A percentile compares a stretch with the other conserved stretches of the same genome.
phyloP scores from a whole-genome alignment of 495 filamentous ascomycete species.

The Podospora bellae-mahoneyi region DNA sequence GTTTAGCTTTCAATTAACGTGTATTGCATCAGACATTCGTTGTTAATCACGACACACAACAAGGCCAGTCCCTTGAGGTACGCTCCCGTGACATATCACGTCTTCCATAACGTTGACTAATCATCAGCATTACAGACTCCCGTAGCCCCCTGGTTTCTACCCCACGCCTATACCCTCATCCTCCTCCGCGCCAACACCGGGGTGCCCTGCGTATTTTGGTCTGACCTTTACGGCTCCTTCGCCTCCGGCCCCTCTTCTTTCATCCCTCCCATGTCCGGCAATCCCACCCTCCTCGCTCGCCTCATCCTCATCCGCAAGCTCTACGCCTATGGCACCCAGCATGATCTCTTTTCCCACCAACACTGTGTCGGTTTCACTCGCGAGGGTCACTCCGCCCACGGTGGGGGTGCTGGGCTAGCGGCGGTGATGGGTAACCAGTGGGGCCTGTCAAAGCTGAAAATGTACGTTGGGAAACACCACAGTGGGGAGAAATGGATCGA shows the following conservation, averaged over 20 bases:
- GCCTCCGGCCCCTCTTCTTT: conserved; percentile 29
- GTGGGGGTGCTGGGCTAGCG: conserved; percentile 48
- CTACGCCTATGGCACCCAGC: conserved; percentile 67
- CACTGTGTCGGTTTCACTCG: conserved; percentile 69
- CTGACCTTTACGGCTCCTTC: conserved; percentile 70
- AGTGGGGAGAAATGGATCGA: conserved; percentile 61
- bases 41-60: conserved; percentile 53
- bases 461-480: conserved; percentile 60
- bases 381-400: conserved; percentile 35
- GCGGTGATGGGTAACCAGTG: conserved; percentile 58
- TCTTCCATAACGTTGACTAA: too few species aligned
- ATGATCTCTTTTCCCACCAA: conserved; percentile 64
- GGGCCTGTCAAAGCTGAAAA: conserved; percentile 42
- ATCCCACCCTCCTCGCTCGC: conserved; percentile 49
- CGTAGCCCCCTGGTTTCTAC: conserved; percentile 56
- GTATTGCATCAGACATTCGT: conserved; percentile 40
- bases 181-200: conserved; percentile 62
- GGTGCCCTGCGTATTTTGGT: conserved; percentile 71
- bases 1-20: background rate
- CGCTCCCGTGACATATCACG: conserved; percentile 12
- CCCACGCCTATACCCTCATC: conserved; percentile 60
- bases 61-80: conserved; percentile 31
- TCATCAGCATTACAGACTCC: conserved; percentile 39
- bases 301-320: conserved; percentile 62
- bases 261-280: conserved; percentile 57